phyloP scores from a whole-genome alignment of 2,329 filamentous ascomycete genomes.

The Huntiella moniliformis region DNA sequence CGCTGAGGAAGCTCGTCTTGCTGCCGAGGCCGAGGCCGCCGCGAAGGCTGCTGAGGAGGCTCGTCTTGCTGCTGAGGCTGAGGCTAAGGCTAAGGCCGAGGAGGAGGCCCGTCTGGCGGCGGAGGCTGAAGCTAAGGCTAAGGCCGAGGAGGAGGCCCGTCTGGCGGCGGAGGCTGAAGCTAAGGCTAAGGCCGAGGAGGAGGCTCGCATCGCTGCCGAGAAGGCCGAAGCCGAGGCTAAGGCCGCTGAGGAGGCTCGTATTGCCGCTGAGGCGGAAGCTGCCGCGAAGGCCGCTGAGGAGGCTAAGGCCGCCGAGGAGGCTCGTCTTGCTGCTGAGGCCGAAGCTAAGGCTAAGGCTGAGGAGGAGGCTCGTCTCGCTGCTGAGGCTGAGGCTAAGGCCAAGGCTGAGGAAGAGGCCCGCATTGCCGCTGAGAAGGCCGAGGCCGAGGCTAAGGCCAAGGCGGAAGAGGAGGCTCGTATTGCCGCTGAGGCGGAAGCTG shows the following conservation, averaged over 20 bases:
- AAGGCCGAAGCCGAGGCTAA: slow-evolving; percentile 18
- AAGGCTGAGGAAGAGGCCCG: slow-evolving; percentile 12
- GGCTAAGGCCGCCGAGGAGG: not conserved
- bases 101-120: too few relatives aligned
- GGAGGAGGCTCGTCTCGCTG: slow-evolving; percentile 8
- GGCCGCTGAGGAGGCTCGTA: slow-evolving; percentile 37
- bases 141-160: too few relatives aligned
- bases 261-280: slow-evolving; percentile 26
- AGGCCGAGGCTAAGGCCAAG: slow-evolving; percentile 29
- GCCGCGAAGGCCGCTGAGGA: slow-evolving; percentile 11
- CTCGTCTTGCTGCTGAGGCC: slow-evolving; percentile 10
- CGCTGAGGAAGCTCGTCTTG: too few relatives aligned
- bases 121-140: too few relatives aligned
- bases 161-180: too few relatives aligned
- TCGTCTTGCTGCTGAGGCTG: too few relatives aligned
- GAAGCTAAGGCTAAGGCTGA: slow-evolving; percentile 9
- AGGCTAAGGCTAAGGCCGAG: too few relatives aligned
- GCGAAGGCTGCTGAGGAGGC: too few relatives aligned
- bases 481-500: slow-evolving; percentile 26
- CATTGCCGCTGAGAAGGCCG: slow-evolving; percentile 47
- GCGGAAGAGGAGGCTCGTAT: not conserved
- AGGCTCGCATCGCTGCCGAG: too few relatives aligned
- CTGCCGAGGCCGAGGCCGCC: too few relatives aligned
- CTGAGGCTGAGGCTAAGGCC: slow-evolving; percentile 8
- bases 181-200: too few relatives aligned